Evolutionary conservation across 148 eudicot genomes (phyloP).

Genomic region (Amaranthus cruentus): DNA sequence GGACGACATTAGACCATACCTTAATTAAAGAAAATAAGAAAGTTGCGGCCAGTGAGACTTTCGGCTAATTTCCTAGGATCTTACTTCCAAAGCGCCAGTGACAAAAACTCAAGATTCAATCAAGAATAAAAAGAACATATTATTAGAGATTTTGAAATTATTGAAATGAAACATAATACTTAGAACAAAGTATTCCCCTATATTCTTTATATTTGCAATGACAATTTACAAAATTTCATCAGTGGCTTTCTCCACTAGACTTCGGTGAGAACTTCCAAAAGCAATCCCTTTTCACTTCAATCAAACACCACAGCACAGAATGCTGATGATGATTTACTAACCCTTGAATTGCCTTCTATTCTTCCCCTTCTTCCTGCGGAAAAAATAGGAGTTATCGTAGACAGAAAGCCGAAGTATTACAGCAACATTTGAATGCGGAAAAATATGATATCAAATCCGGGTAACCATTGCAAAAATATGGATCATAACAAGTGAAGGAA

Average conservation of each 20-base stretch:
- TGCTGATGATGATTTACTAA: background rate
- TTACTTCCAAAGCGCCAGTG: too few species aligned
- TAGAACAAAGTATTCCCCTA: background rate
- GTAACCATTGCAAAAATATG: background rate
- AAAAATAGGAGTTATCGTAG: background rate
- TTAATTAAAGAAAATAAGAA: too few species aligned
- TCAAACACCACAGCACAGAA: background rate
- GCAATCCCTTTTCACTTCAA: background rate
- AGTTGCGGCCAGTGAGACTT: too few species aligned
- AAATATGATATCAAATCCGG: background rate
- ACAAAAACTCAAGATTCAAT: too few species aligned
- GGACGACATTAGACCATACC: too few species aligned
- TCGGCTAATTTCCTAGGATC: too few species aligned
- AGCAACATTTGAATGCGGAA: background rate
- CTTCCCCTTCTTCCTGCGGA: conserved; percentile 31
- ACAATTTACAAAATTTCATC: conserved; percentile 13
- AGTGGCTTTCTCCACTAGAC: background rate
- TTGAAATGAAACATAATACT: background rate
- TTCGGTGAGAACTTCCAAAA: background rate
- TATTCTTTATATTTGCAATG: conserved; percentile 12
- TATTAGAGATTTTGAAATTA: background rate
- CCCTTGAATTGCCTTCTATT: conserved; percentile 21
- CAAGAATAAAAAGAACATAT: background rate
- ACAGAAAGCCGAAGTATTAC: background rate
- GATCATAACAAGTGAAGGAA: background rate